phyloP scores from a whole-genome alignment of 495 filamentous ascomycete genomes.

The Cairneyella variabilis region DNA sequence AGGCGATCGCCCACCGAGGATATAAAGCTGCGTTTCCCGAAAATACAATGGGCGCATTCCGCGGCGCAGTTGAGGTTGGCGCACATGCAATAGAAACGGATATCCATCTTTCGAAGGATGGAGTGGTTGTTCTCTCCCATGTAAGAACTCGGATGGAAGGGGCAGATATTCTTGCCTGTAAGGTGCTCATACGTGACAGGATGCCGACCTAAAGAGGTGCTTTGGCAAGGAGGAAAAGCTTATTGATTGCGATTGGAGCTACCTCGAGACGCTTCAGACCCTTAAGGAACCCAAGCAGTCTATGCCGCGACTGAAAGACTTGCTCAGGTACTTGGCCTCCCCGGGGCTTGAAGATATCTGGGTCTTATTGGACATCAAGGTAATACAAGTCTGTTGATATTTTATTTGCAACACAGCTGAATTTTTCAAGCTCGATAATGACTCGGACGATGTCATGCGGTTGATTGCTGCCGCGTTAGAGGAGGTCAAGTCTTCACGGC shows the following conservation, averaged over 20 bases:
- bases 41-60: slow-evolving; percentile 79
- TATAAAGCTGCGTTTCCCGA: slow-evolving; percentile 78
- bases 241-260: slow-evolving; percentile 69
- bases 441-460: slow-evolving; percentile 64
- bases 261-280: slow-evolving; percentile 66
- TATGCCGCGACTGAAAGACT: slow-evolving; percentile 72
- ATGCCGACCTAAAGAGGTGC: slow-evolving; percentile 71
- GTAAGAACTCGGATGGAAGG: slow-evolving; percentile 40
- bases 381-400: slow-evolving; percentile 21
- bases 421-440: slow-evolving; percentile 54
- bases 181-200: slow-evolving; percentile 43
- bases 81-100: slow-evolving; percentile 86
- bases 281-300: slow-evolving; percentile 59
- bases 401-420: not conserved
- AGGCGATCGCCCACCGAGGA: slow-evolving; percentile 82
- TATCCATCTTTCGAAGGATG: slow-evolving; percentile 76
- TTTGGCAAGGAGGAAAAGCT: slow-evolving; percentile 69
- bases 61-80: slow-evolving; percentile 65
- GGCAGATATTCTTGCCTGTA: not conserved
- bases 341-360: slow-evolving; percentile 62
- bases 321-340: slow-evolving; percentile 65
- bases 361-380: slow-evolving; percentile 88
- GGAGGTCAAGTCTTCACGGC: slow-evolving; percentile 42
- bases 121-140: slow-evolving; percentile 80
- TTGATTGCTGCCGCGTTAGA: slow-evolving; percentile 58